A percentile compares a stretch with the other conserved stretches of the same genome.
phyloP scores from a whole-genome alignment of 2,329 filamentous ascomycete genomes.

The Epichloe hybrida region DNA sequence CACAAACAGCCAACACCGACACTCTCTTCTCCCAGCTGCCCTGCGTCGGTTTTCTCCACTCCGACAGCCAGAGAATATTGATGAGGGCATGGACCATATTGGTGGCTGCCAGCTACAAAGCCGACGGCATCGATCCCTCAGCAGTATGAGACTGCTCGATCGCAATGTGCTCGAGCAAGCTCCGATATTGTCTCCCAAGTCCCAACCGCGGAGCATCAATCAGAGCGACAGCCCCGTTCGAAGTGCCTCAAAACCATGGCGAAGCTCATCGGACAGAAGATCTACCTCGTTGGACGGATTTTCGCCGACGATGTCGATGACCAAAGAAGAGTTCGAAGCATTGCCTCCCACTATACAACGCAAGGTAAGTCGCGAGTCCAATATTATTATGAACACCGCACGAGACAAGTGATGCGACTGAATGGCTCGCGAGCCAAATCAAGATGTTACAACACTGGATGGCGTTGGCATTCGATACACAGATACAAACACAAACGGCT shows the following conservation, averaged over 20 bases:
- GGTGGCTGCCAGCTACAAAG: not conserved
- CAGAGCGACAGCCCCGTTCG: conserved; percentile 9
- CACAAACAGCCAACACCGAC: conserved; percentile 4
- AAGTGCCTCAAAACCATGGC: conserved; percentile 11
- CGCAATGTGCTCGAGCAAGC: not conserved
- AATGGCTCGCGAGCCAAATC: not conserved
- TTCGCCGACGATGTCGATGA: conserved; percentile 19
- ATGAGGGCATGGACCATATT: not conserved
- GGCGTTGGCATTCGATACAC: not conserved
- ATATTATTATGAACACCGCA: not conserved
- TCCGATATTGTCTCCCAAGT: conserved; percentile 3
- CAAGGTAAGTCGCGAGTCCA: conserved; percentile 33
- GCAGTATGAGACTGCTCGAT: not conserved
- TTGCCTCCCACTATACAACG: conserved; percentile 41
- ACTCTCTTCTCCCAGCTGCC: conserved; percentile 6
- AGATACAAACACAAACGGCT: not conserved
- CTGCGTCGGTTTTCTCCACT: not conserved
- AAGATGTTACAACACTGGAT: not conserved
- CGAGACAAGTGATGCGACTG: not conserved
- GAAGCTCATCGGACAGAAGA: conserved; percentile 12
- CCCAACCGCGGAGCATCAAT: conserved; percentile 10
- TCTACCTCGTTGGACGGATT: conserved; percentile 9
- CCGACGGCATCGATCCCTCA: not conserved
- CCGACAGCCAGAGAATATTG: not conserved
- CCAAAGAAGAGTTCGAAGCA: conserved; percentile 32